Evolutionary conservation across 768 basidiomycete species (phyloP), one percentile per base, ranked within the genome.

Genomic region (Porpolomopsis calyptriformis): DNA sequence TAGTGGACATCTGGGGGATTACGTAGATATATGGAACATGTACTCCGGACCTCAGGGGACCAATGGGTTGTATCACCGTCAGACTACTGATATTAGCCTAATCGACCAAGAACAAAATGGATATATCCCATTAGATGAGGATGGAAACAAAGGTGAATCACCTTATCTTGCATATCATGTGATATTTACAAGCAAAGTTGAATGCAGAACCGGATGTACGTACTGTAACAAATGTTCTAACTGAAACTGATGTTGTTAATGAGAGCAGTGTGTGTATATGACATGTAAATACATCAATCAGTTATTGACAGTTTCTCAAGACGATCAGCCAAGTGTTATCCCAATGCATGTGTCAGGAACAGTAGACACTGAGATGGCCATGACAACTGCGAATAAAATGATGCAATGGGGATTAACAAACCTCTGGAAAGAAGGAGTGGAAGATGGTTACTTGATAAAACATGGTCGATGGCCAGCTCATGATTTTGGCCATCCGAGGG

Each of bases 61-160:
- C n/a, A n/a, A n/a, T n/a, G n/a, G n/a, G n/a, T n/a, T n/a, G n/a
- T n/a, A n/a, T n/a, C n/a, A n/a, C n/a, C n/a, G 51, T 19, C 42
- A 59, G 11, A 56, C 58, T 0, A 22, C 1, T 0, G 57, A 68
- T 44, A 40, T 46, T 0, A 46, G 39, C 0, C 25, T 51, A 0
- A 22, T 60, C 0, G 52, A 54, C 1, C 3, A 40, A 11, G 69
- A 71, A 51, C 44, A 55, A 7, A 60, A 40, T 9, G 48, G 50
- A 5, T 69, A 70, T 46, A 54, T 67, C 0, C 64, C 58, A 1
- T 9, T 22, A 48, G 44, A 50, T 24, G 34, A 47, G 6, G 11
- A 24, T 36, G 39, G 38, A 26, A 26, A 43, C 20, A 43, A 2
- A 18, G 19, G 18, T n/a, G n/a, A n/a, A 27, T 4, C 5, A 14